Evolutionary conservation across 441 rosid genomes (phyloP).

Genomic region (Biscutella laevigata): DNA sequence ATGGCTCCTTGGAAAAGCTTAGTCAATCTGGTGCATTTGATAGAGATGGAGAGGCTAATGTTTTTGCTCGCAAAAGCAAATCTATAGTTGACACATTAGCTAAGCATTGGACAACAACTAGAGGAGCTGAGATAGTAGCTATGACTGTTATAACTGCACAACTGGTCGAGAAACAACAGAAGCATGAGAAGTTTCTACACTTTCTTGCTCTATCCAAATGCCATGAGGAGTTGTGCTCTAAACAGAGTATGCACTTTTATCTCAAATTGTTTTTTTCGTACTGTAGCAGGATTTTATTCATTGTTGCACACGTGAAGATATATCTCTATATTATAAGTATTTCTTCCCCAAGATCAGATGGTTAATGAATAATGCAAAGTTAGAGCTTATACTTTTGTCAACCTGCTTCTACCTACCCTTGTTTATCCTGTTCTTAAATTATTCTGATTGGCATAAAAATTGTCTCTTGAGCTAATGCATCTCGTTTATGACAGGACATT

Average conservation of each 20-base stretch:
- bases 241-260: slow-evolving; percentile 48
- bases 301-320: background rate
- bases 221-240: slow-evolving; percentile 82
- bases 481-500: slow-evolving; percentile 47
- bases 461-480: background rate
- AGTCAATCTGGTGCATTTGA: slow-evolving; percentile 77
- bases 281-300: background rate
- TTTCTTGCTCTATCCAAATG: slow-evolving; percentile 96
- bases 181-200: slow-evolving; percentile 75
- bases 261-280: background rate
- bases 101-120: slow-evolving; percentile 97
- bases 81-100: slow-evolving; percentile 87
- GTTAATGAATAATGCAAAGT: background rate
- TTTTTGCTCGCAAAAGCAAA: slow-evolving; percentile 75
- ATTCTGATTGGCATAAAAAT: slow-evolving; percentile 1
- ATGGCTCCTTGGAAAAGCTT: slow-evolving; percentile 61
- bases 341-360: background rate
- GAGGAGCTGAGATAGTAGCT: slow-evolving; percentile 90
- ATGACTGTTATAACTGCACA: slow-evolving; percentile 65
- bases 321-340: background rate
- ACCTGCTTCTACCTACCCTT: no score
- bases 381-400: no score
- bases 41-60: slow-evolving; percentile 79
- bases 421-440: background rate
- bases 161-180: slow-evolving; percentile 80